A percentile compares a stretch with the other conserved stretches of the same genome.
Evolutionary conservation across 108 stramenopile genomes (phyloP).

Genomic region (Chaetoceros tenuissimus): DNA sequence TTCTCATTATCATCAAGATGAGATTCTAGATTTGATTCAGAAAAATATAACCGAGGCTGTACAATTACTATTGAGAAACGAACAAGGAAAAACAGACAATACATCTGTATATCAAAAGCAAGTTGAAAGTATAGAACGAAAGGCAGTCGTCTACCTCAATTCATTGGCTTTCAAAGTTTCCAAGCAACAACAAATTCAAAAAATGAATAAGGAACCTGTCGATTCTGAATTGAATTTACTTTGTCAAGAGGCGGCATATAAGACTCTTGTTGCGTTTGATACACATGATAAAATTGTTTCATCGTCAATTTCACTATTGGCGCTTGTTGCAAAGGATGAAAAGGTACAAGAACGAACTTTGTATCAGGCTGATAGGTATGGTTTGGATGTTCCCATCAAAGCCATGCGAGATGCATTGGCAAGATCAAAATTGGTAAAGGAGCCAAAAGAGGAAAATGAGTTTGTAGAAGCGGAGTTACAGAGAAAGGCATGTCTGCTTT

Average conservation of each 20-base stretch:
- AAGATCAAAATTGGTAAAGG: slow-evolving; percentile 15
- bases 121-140: not conserved
- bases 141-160: not conserved
- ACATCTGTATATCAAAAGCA: no score
- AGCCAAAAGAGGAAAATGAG: slow-evolving; percentile 11
- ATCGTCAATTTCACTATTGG: slow-evolving; percentile 86
- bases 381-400: slow-evolving; percentile 29
- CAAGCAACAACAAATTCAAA: not conserved
- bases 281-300: slow-evolving; percentile 78
- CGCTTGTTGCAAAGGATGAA: slow-evolving; percentile 43
- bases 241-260: slow-evolving; percentile 29
- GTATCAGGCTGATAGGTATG: slow-evolving; percentile 26
- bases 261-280: slow-evolving; percentile 4
- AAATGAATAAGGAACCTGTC: not conserved
- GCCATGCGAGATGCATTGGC: slow-evolving; percentile 15
- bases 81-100: not conserved
- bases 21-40: not conserved
- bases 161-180: not conserved
- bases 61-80: not conserved
- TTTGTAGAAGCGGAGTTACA: slow-evolving; percentile 35
- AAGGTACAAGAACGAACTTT: slow-evolving; percentile 27
- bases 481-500: slow-evolving; percentile 38
- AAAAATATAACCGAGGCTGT: not conserved
- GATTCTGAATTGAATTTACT: not conserved
- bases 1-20: not conserved